Evolutionary conservation across 192 early-diverging fungal species (phyloP), one percentile per base, ranked within the genome.

Genomic region (Paraglomus brasilianum): DNA sequence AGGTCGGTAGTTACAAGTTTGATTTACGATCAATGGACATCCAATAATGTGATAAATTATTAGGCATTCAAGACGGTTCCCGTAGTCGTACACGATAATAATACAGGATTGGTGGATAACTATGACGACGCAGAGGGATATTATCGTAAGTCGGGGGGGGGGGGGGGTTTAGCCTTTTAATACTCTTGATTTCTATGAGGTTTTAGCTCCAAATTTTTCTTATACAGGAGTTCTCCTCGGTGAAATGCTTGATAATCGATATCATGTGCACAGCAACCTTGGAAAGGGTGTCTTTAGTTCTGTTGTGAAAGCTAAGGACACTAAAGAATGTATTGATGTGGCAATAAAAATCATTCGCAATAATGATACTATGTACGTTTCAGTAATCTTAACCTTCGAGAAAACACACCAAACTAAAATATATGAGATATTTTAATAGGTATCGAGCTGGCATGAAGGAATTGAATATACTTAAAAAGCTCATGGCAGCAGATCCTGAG

Each of bases 111-210:
- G 1, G 79, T 83, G 40, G 96, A 97, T 70, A 96, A 93, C 67
- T 96, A 91, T 92, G 96, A 98, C 76, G 97, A 99, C 71, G 82
- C 87, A 9, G 97, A 99, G 66, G 97, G 97, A 39, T 99, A 99
- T 84, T 99, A 98, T 76, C 87, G 93, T 87, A 84, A 77, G 90
- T 82, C n/a, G 9, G 56, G n/a, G n/a, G n/a, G n/a, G n/a, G n/a
- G n/a, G n/a, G n/a, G n/a, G n/a, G n/a, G n/a, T n/a, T n/a, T n/a
- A 9, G 14, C 0, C 8, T 0, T n/a, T 62, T 17, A 9, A 30
- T 39, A 44, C 5, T 9, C 15, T 11, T 14, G 30, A 2, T 8
- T 49, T 22, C 1, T n/a, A 19, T 41, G 13, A 56, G n/a, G 13
- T 45, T 15, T 13, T 40, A 4, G 46, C n/a, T 15, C 15, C 5